These are phyloP conservation scores for Periglandula ipomoeae DNA, from an alignment of 2,329 filamentous ascomycete genomes.

Conservation along the genomic window DNA sequence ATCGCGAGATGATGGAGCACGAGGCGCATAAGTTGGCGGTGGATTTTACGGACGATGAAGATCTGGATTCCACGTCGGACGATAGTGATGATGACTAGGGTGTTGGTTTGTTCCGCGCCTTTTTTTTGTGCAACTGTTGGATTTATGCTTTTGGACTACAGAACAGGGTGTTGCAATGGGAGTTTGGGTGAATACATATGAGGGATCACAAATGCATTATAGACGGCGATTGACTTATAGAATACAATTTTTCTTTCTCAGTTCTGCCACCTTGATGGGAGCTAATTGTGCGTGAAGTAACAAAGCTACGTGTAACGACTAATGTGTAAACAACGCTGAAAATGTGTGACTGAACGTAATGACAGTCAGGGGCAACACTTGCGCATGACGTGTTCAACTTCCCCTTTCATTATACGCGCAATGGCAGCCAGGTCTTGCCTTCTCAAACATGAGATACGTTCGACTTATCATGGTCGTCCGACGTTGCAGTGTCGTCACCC, in stretches of 20 bases:
- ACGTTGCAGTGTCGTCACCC: neutral
- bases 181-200: neutral
- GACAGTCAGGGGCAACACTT: too few species aligned
- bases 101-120: neutral
- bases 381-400: too few species aligned
- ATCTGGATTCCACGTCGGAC: constrained; percentile 24
- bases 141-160: neutral
- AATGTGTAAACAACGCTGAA: too few species aligned
- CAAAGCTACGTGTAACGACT: too few species aligned
- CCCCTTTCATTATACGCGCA: too few species aligned
- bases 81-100: neutral
- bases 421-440: too few species aligned
- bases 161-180: neutral
- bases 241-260: too few species aligned
- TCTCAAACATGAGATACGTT: constrained; percentile 6
- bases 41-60: constrained; percentile 38
- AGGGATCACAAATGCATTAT: neutral
- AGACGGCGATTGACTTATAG: neutral
- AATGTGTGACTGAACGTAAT: neutral
- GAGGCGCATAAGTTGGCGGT: constrained; percentile 46
- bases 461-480: constrained; percentile 6
- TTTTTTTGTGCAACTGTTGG: neutral
- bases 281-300: neutral
- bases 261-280: too few species aligned
- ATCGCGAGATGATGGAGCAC: constrained; percentile 85